phyloP scores from a whole-genome alignment of 176 grass and related monocot species.

The Carex pumila region DNA sequence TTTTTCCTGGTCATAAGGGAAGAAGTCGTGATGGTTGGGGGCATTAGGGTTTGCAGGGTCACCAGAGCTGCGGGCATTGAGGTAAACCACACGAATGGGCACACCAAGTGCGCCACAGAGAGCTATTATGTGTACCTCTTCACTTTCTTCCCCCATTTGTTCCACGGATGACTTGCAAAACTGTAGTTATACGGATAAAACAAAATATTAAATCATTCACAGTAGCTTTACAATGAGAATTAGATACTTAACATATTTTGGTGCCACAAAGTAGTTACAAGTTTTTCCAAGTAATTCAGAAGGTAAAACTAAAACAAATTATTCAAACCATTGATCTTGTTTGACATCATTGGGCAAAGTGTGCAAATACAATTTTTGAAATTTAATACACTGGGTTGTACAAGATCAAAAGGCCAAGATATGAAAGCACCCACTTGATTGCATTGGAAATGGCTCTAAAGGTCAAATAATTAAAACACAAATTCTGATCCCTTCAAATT shows the following conservation, averaged over 20 bases:
- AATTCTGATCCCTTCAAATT: not conserved
- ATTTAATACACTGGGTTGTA: not conserved
- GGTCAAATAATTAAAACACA: not conserved
- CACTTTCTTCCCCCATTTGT: slow-evolving; percentile 96
- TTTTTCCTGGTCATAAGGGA: slow-evolving; percentile 30
- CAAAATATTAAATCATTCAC: not conserved
- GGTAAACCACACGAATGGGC: slow-evolving; percentile 83
- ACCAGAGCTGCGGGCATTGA: slow-evolving; percentile 31
- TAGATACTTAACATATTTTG: not conserved
- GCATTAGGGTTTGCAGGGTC: slow-evolving; percentile 37
- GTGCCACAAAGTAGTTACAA: not conserved
- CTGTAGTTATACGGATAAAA: slow-evolving; percentile 35
- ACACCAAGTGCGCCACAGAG: slow-evolving; percentile 82
- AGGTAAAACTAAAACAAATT: not conserved
- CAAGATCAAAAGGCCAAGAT: not conserved
- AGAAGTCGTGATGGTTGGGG: slow-evolving; percentile 76
- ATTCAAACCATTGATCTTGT: not conserved
- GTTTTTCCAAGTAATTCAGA: not conserved
- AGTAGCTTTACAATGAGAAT: not conserved
- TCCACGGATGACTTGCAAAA: slow-evolving; percentile 81
- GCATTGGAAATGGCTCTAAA: not conserved
- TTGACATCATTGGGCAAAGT: not conserved
- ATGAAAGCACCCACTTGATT: too few species aligned
- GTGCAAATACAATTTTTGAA: not conserved
- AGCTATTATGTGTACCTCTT: slow-evolving; percentile 82